Evolutionary conservation across 2,329 filamentous ascomycete species (phyloP), one percentile per base, ranked within the genome.

Genomic region (Alternaria panax): DNA sequence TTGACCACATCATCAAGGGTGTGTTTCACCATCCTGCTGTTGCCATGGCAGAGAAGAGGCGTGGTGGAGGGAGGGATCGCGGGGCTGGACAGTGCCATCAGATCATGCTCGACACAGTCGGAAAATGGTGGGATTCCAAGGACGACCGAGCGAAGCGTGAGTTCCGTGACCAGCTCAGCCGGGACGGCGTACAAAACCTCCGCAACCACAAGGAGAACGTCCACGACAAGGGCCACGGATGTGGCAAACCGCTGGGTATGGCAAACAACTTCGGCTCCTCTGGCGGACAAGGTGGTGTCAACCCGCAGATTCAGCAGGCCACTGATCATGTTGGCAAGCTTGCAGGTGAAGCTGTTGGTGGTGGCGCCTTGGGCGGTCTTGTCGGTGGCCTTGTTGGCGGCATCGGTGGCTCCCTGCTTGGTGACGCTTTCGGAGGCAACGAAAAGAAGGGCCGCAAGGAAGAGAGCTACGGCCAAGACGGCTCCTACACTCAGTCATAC

Each of bases 1-100:
- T 95, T 66, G 86, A 89, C 73, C 88, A 90, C 62, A 93, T 97
- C 77, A 88, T 96, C 72, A 80, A 87, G 48, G 93, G 92, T 60
- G 89, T 97, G 34, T 87, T 97, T 77, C 92, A 97, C 72, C 93
- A 97, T 78, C 94, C 93, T 2, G 92, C 92, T 47, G 88, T 92
- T 67, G 88, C 90, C 57, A 80, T 88, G 9, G 81, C 85, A 74
- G 88, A 20, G 90, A 93, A 71, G 61, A 61, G 7, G 91, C 90
- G 11, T 3, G 30, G 45, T 24, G 45, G 45, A 12, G 20, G 28
- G 7, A 34, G 45, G 22, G 45, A 36, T 25, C 45, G 20, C 5
- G 45, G 45, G 20, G 88, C 88, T 12, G 73, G 79, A 7, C 90
- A 96, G 68, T 90, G 92, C 54, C 91, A 92, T 55, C 78, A 82